phyloP scores from a whole-genome alignment of 805 yeast species.

The Yamadazyma takamatsuzukensis region DNA sequence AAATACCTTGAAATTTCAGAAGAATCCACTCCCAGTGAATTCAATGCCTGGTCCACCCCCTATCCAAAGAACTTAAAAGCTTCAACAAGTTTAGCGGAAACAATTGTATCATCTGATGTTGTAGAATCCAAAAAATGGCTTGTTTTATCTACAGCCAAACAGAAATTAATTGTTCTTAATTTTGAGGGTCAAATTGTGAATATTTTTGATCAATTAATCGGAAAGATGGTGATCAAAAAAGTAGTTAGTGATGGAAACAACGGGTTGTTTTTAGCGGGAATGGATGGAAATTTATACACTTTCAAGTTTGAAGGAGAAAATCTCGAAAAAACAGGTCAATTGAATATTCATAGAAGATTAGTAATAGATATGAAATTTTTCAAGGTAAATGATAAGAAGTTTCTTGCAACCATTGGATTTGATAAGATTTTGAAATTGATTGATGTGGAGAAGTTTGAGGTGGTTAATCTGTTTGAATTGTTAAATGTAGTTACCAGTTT shows the following conservation, averaged over 20 bases:
- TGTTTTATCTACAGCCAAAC: slow-evolving; percentile 10
- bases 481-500: slow-evolving; percentile 52
- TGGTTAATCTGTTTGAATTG: slow-evolving; percentile 29
- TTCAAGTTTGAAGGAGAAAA: slow-evolving; percentile 4
- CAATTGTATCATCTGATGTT: slow-evolving; percentile 21
- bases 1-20: slow-evolving; percentile 18
- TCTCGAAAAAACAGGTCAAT: slow-evolving; percentile 10
- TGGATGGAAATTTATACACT: slow-evolving; percentile 44
- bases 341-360: slow-evolving; percentile 32
- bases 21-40: slow-evolving; percentile 3
- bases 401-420: slow-evolving; percentile 57
- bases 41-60: slow-evolving; percentile 29
- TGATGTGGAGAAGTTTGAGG: slow-evolving; percentile 7
- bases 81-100: slow-evolving; percentile 16
- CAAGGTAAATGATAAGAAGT: slow-evolving; percentile 19
- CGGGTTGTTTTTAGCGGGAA: slow-evolving; percentile 42
- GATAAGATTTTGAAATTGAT: slow-evolving; percentile 43
- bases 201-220: slow-evolving; percentile 15
- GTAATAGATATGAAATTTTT: slow-evolving; percentile 35
- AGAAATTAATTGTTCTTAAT: slow-evolving; percentile 16
- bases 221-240: slow-evolving; percentile 31
- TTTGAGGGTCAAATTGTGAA: slow-evolving; percentile 14
- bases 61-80: slow-evolving; percentile 19
- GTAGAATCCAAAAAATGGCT: slow-evolving; percentile 4
- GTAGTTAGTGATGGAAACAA: slow-evolving; percentile 24